A percentile compares a stretch with the other conserved stretches of the same genome.
phyloP scores from a whole-genome alignment of 1,284 basidiomycete species.

The Ganoderma resinaceum region DNA sequence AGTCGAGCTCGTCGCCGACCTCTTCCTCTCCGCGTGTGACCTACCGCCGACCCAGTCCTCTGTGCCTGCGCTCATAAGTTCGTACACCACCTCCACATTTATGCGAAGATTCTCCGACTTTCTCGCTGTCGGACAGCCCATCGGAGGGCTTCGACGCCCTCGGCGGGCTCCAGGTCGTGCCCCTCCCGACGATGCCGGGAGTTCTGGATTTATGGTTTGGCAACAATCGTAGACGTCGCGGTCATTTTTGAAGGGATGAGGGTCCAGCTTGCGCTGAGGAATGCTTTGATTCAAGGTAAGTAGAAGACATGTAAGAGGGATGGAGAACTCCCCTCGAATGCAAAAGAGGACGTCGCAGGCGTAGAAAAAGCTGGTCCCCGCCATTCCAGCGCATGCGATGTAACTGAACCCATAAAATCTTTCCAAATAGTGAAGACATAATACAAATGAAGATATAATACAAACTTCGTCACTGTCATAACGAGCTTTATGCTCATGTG shows the following conservation, averaged over 20 bases:
- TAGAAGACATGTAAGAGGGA: too few species aligned
- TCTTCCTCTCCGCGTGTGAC: neutral
- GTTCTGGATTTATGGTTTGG: slow-evolving; percentile 9
- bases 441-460: too few species aligned
- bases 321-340: too few species aligned
- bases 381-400: neutral
- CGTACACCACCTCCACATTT: slow-evolving; percentile 31
- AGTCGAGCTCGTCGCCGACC: slow-evolving; percentile 26
- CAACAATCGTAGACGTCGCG: slow-evolving; percentile 12
- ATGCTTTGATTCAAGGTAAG: too few species aligned
- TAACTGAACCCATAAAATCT: neutral
- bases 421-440: slow-evolving; percentile 9
- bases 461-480: neutral
- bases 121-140: neutral
- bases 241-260: too few species aligned
- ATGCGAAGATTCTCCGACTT: neutral
- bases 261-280: too few species aligned
- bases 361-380: too few species aligned
- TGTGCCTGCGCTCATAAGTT: slow-evolving; percentile 1
- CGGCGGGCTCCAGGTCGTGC: slow-evolving; percentile 15
- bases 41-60: neutral
- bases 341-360: too few species aligned
- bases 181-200: slow-evolving; percentile 1
- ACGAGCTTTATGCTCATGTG: slow-evolving; percentile 22
- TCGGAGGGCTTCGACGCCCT: neutral